Base-by-base conservation (phyloP, 2,329 filamentous ascomycete species). In the Ilyonectria sp. region DNA sequence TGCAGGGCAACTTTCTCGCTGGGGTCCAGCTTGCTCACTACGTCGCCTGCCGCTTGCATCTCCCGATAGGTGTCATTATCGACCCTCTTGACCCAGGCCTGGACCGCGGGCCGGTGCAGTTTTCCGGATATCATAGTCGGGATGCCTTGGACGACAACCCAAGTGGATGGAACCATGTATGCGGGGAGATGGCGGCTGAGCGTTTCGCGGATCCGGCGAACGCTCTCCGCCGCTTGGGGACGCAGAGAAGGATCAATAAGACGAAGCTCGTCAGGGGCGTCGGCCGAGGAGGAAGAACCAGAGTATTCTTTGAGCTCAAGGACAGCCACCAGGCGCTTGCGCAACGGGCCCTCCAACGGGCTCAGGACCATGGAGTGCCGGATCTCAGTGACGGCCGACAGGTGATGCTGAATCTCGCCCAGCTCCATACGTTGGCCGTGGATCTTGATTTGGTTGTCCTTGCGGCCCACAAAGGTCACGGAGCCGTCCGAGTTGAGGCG, bases 81-180 rank as follows among this genome's bases (percentile, higher is more conserved):
- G 37, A 40, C 6, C 11, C 37, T 17, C 37, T 13, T 15, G 37
- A 40, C 37, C 37, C 37, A 40, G 37, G 37, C 37, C 37, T 60
- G 55, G 2, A 60, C 62, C 2, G 55, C 47, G 0, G 55, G 52
- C 26, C 59, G 57, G 35, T 65, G 26, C n/a, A 68, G 66, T 11
- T 65, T 68, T 6, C 66, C 66, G 17, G 66, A 65, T n/a, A 65
- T 65, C 33, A 65, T 55, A 23, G 59, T 60, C 7, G 66, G 66
- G n/a, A 68, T 61, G 10, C 52, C 64, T 26, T 59, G 44, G 1
- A 68, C 47, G 2, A 68, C 47, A 7, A 68, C 23, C 62, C 62
- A 68, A 2, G 35, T 47, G 1, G 62, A 58, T 11, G 66, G 66
- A 11, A 68, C 47, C 66, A 68, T 68, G 53, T 68, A 68, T 3